phyloP scores from a whole-genome alignment of 805 yeast genomes.

The Maudiozyma saulgeensis region DNA sequence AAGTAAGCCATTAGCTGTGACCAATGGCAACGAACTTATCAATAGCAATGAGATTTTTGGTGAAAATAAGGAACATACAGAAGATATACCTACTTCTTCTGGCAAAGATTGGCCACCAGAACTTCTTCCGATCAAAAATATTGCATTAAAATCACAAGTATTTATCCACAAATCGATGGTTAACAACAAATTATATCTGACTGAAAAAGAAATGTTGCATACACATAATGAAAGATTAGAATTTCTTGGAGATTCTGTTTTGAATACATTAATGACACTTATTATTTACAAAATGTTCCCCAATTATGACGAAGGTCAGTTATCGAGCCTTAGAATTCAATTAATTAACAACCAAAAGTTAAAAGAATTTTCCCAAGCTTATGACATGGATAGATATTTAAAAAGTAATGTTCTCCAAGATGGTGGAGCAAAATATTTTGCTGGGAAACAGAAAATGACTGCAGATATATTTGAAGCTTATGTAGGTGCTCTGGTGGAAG shows the following conservation, averaged over 20 bases:
- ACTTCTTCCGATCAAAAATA: conserved; percentile 57
- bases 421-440: conserved; percentile 26
- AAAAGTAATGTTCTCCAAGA: conserved; percentile 37
- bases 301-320: conserved; percentile 65
- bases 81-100: conserved; percentile 3
- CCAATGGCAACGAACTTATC: conserved; percentile 3
- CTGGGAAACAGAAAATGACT: conserved; percentile 56
- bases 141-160: conserved; percentile 53
- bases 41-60: not conserved
- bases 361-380: conserved; percentile 57
- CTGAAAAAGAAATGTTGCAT: conserved; percentile 46
- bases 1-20: conserved; percentile 1
- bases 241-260: conserved; percentile 80
- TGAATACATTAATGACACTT: conserved; percentile 62
- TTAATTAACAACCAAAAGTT: conserved; percentile 67
- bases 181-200: conserved; percentile 45
- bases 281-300: conserved; percentile 62
- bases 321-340: conserved; percentile 59
- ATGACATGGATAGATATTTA: conserved; percentile 54
- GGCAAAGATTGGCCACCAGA: conserved; percentile 46
- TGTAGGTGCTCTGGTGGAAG: conserved; percentile 73
- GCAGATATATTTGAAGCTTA: conserved; percentile 95
- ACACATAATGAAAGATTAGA: conserved; percentile 82
- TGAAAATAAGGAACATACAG: conserved; percentile 20
- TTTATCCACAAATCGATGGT: conserved; percentile 74